Base-by-base conservation (phyloP, 805 yeast species). In the Candida manassasensis region DNA sequence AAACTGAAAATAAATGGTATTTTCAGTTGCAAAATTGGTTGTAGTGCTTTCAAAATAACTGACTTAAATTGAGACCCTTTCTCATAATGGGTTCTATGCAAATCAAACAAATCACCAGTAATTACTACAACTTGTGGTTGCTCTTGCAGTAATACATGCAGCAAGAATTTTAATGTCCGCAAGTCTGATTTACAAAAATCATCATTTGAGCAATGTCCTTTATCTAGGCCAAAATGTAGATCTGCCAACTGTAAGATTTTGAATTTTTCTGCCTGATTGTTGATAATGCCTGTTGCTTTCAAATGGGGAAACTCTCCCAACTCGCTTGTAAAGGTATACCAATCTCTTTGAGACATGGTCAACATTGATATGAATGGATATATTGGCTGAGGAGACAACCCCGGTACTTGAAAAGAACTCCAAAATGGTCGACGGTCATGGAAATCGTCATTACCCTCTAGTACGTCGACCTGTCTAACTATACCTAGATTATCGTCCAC, bases 51-150 rank as follows among this genome's bases (percentile, higher is more conserved):
- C 33, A 58, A 44, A 9, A 59, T 34, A 13, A 49, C 59, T 13
- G 59, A 55, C 36, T 53, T 59, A 38, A 48, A 54, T 35, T 60
- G 63, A 5, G 39, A 29, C 5, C 48, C 4, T 17, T 16, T 19
- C 4, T 13, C 6, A 7, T 9, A 12, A 42, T 38, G 28, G 6
- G 13, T 16, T 6, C 60, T 45, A 27, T 37, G 28, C 25, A 50
- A 38, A 37, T 67, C 69, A 30, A 65, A 47, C 37, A 63, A 43
- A 41, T 67, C 72, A 2, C 72, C 72, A 8, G 65, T 61, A 36
- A 67, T 52, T n/a, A 67, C 53, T 8, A 67, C 51, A 34, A 58
- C 45, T 35, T 63, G 57, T 9, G 67, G 61, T 3, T 37, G 42
- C 39, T 66, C 71, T 6, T 36, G 35, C 2, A 37, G 36, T 13